Conservation (phyloP, 1,139 yeast genomes). For the Nakaseomyces delphensis region DNA sequence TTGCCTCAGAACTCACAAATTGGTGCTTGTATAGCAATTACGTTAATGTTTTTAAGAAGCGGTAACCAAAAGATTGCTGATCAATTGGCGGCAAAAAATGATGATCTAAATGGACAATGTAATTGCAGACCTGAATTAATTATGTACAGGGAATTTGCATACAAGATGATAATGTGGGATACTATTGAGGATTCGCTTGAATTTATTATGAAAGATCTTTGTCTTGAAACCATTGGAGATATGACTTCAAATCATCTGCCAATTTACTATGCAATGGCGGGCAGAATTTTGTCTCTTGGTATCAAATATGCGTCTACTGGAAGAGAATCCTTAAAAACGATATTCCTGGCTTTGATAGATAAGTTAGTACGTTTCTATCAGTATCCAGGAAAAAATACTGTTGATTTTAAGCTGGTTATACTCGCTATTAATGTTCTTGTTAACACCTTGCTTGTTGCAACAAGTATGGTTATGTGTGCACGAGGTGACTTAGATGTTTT, state of each 20-base stretch:
- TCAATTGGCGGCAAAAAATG: conserved; percentile 12
- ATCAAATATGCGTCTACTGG: conserved; percentile 69
- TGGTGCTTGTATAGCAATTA: conserved; percentile 73
- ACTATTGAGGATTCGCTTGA: conserved; percentile 37
- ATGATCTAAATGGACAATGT: conserved; percentile 33
- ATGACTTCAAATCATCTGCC: conserved; percentile 59
- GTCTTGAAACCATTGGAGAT: conserved; percentile 19
- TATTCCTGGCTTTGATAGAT: conserved; percentile 57
- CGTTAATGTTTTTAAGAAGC: conserved; percentile 65
- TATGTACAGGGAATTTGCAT: conserved; percentile 58
- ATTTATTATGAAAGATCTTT: conserved; percentile 48
- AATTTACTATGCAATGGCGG: conserved; percentile 62
- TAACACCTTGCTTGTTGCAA: conserved; percentile 52
- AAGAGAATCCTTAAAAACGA: conserved; percentile 45
- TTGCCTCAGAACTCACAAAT: conserved; percentile 67
- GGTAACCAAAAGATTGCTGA: conserved; percentile 50
- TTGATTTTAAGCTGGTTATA: conserved; percentile 55
- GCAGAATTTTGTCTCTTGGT: conserved; percentile 68
- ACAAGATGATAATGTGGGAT: conserved; percentile 75
- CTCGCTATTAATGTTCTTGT: conserved; percentile 50
- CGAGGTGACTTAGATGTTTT: conserved; percentile 79
- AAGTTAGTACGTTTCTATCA: conserved; percentile 47
- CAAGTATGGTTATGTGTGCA: conserved; percentile 79
- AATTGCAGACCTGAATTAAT: conserved; percentile 72
- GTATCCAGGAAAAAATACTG: conserved; percentile 38